A percentile compares a stretch with the other conserved stretches of the same genome.
Conservation (phyloP, 441 rosid genomes). For the Syzygium malaccense region DNA sequence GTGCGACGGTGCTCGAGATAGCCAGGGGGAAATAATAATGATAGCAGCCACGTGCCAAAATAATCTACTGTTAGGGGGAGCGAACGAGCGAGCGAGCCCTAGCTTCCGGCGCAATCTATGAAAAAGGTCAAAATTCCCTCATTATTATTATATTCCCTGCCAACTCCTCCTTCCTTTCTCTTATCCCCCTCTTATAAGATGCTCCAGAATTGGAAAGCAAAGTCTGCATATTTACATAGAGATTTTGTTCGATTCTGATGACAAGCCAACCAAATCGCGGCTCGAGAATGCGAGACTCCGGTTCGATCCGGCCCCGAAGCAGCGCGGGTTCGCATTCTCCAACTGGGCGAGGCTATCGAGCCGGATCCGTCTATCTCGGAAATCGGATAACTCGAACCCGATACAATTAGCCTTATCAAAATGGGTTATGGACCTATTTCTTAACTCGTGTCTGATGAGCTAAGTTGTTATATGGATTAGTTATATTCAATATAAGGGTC, state of each 20-base stretch:
- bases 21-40: not conserved
- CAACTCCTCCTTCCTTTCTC: not conserved
- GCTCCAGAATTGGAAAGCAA: not conserved
- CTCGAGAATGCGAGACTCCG: not conserved
- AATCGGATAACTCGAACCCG: too few species aligned
- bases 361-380: too few species aligned
- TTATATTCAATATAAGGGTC: not conserved
- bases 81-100: too few species aligned
- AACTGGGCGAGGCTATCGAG: too few species aligned
- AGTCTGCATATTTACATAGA: rapidly evolving
- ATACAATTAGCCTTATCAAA: too few species aligned
- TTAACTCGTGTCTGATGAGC: too few species aligned
- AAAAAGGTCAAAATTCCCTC: not conserved
- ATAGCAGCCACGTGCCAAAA: not conserved
- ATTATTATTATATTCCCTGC: not conserved
- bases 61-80: not conserved
- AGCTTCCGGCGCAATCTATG: not conserved
- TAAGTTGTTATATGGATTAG: not conserved
- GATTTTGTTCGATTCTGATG: rapidly evolving
- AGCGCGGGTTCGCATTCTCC: too few species aligned
- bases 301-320: too few species aligned
- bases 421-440: too few species aligned
- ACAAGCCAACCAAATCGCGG: not conserved
- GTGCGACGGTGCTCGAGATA: not conserved
- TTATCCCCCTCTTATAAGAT: not conserved